phyloP scores from a whole-genome alignment of 1,139 yeast species.

The Suhomyces bribrorum region DNA sequence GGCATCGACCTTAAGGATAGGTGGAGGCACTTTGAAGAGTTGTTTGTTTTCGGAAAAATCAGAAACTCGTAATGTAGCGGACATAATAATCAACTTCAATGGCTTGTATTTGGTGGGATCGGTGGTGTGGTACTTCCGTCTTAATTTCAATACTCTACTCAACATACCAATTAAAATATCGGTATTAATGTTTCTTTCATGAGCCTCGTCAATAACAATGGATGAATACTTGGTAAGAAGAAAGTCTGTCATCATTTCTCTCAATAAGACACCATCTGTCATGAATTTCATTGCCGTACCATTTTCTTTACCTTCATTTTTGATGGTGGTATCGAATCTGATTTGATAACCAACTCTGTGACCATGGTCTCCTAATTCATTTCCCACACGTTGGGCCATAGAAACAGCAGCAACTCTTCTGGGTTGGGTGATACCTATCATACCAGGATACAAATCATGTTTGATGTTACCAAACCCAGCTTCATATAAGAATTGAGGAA shows the following conservation, averaged over 20 bases:
- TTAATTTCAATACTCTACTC: slow-evolving; percentile 78
- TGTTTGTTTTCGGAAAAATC: slow-evolving; percentile 84
- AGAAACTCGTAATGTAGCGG: slow-evolving; percentile 91
- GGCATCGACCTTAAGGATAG: slow-evolving; percentile 87
- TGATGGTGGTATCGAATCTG: slow-evolving; percentile 79
- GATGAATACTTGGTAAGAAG: slow-evolving; percentile 79
- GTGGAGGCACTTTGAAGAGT: slow-evolving; percentile 80
- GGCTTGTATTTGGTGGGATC: slow-evolving; percentile 56
- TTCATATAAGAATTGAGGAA: slow-evolving; percentile 78
- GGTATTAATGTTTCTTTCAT: slow-evolving; percentile 92
- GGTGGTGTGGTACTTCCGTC: slow-evolving; percentile 56
- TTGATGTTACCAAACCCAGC: slow-evolving; percentile 76
- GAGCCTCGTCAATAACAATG: slow-evolving; percentile 94
- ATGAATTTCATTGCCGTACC: slow-evolving; percentile 87
- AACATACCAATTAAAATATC: slow-evolving; percentile 94
- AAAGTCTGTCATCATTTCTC: slow-evolving; percentile 92
- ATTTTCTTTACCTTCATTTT: slow-evolving; percentile 45
- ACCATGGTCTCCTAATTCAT: slow-evolving; percentile 81
- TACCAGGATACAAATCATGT: slow-evolving; percentile 71
- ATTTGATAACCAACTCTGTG: slow-evolving; percentile 85
- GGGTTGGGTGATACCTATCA: slow-evolving; percentile 97
- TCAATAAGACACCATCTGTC: slow-evolving; percentile 96
- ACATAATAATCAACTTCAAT: slow-evolving; percentile 76
- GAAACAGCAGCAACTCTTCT: slow-evolving; percentile 98
- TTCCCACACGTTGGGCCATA: slow-evolving; percentile 87